Base-by-base conservation (phyloP, 2,329 filamentous ascomycete genomes). In the Ophiostoma perfectum region DNA sequence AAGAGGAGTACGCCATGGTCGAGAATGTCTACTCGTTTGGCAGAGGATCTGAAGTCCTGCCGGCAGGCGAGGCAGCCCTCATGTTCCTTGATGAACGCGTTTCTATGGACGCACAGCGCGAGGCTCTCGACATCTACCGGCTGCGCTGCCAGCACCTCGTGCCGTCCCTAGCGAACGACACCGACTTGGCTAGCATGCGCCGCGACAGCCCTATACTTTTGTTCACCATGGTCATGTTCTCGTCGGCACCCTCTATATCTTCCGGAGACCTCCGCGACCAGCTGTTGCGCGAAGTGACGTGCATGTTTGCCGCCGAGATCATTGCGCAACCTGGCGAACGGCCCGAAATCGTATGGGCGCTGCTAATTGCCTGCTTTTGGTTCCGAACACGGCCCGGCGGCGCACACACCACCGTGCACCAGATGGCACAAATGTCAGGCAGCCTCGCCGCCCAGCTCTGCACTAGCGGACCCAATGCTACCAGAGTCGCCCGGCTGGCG, bases 251-350 rank as follows among this genome's bases (percentile, higher is more conserved):
- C 3, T 16, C 63, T 2, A 38, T 68, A 3, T 11, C 64, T 2
- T 16, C 66, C 2, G 18, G 60, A 1, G 66, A 42, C 6, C 14
- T 67, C 14, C 66, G 66, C 39, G 14, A 12, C n/a, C 60, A 52
- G 7, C 66, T 67, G 0, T 4, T 67, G 47, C 44, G 62, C 1
- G 66, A 67, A 27, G 39, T n/a, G 60, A 60, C 64, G 39, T 64
- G 66, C 47, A 55, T 67, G 66, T 67, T 65, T 14, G 66, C 62
- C 47, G 47, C 64, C 18, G 66, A 67, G 39, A 62, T 65, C 18
- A 65, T 67, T 38, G 52, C 60, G 38, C 49, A 55, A 14, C 44
- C 66, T n/a, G 64, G 64, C 38, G 60, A 58, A 5, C 18, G 62
- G 1, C 60, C 45, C 12, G 66, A 67, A 16, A 67, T 63, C 1